These are phyloP conservation scores for Apophysomyces trapeziformis DNA, from an alignment of 371 early-diverging fungal species.

Conservation along the genomic window DNA sequence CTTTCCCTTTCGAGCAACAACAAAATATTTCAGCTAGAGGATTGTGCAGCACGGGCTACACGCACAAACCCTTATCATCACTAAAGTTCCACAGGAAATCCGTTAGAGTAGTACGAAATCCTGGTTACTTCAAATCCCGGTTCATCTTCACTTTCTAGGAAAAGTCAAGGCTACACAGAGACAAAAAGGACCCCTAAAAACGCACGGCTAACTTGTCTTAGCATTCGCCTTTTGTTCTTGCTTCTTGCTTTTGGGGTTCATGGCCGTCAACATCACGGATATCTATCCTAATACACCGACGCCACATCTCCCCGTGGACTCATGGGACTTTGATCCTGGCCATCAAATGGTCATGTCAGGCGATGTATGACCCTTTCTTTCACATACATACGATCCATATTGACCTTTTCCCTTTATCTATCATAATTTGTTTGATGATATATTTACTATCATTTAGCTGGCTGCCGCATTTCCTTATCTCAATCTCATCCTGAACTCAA, in stretches of 20 bases:
- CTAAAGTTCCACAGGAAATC: background rate
- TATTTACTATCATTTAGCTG: background rate
- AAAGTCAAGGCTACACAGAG: conserved; percentile 1
- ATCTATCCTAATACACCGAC: conserved; percentile 24
- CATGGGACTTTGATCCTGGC: conserved; percentile 25
- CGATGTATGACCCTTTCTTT: background rate
- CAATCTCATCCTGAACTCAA: conserved; percentile 15
- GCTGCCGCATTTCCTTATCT: conserved; percentile 11
- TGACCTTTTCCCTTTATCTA: background rate
- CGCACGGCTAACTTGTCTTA: conserved; percentile 11
- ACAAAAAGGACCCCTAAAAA: conserved; percentile 8
- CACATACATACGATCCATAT: background rate
- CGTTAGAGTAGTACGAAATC: background rate
- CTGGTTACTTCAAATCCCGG: conserved; percentile 6
- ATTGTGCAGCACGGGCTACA: background rate
- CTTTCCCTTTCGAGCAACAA: background rate
- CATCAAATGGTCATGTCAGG: conserved; percentile 16
- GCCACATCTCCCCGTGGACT: conserved; percentile 15
- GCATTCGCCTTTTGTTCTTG: conserved; percentile 5
- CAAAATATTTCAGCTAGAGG: background rate
- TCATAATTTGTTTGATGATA: background rate
- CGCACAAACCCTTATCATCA: conserved; percentile 1
- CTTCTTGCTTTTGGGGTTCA: conserved; percentile 10
- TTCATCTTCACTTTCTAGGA: conserved; percentile 9
- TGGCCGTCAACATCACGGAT: conserved; percentile 9